These are phyloP conservation scores for Lichenothelia convexa DNA, from an alignment of 495 filamentous ascomycete species.

Conservation along the genomic window DNA sequence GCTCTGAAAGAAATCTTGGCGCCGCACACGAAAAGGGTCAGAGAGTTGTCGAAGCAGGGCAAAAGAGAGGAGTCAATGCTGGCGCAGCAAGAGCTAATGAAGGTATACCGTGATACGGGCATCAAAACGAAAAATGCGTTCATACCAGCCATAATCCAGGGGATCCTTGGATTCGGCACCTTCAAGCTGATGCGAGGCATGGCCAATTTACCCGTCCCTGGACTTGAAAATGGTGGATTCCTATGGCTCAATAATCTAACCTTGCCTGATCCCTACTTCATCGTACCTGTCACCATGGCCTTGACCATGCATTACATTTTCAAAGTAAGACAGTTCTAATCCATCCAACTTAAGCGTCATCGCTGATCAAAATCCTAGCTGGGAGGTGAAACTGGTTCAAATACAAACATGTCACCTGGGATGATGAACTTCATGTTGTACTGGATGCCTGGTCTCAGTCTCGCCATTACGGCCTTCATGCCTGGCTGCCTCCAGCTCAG, in stretches of 20 bases:
- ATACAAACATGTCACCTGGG: slow-evolving; percentile 17
- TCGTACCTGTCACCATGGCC: slow-evolving; percentile 39
- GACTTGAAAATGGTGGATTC: slow-evolving; percentile 44
- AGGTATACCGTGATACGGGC: slow-evolving; percentile 32
- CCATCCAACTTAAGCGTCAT: no score
- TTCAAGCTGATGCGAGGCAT: slow-evolving; percentile 63
- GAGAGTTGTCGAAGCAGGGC: neutral
- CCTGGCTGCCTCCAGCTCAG: slow-evolving; percentile 56
- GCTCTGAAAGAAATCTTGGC: slow-evolving; percentile 28
- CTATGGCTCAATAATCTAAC: slow-evolving; percentile 72
- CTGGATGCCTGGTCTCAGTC: slow-evolving; percentile 40
- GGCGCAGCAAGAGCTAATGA: slow-evolving; percentile 26
- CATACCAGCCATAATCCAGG: slow-evolving; percentile 39
- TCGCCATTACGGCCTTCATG: slow-evolving; percentile 42
- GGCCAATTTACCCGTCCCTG: slow-evolving; percentile 61
- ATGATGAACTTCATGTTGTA: slow-evolving; percentile 34
- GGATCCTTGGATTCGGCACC: slow-evolving; percentile 58
- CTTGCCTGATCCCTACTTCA: slow-evolving; percentile 50
- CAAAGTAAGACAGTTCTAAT: no score
- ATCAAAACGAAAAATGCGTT: slow-evolving; percentile 34
- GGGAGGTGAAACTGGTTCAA: slow-evolving; percentile 33
- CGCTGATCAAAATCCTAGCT: no score
- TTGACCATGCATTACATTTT: no score
- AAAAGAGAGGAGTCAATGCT: slow-evolving; percentile 28
- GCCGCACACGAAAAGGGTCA: slow-evolving; percentile 22